Evolutionary conservation across 306 rosid genomes (phyloP), one percentile per base, ranked within the genome.

Genomic region (Vigna angularis): DNA sequence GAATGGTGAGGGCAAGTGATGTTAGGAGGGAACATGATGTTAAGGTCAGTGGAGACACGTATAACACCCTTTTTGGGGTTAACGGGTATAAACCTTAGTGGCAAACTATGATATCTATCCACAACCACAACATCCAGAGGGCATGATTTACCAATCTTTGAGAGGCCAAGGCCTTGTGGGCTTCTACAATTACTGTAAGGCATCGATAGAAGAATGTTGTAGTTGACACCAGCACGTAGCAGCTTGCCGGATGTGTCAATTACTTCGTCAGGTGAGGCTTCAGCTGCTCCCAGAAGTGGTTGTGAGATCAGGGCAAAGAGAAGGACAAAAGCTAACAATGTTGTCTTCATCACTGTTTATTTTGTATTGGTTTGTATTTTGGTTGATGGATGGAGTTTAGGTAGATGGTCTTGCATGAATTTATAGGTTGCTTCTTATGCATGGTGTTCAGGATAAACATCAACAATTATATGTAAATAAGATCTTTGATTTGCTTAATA

Each of bases 121-220:
- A 82, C 87, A 4, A 34, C 83, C 62, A 74, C 82, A 0, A 89
- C 85, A 20, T 86, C 85, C 14, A 78, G 85, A 6, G 90, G 87
- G 57, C 90, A 87, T 7, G 44, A 30, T 30, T 73, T 38, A 1
- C 84, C 80, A 4, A 66, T 50, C 38, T 44, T 47, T 17, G 81
- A 62, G 4, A 84, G 86, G 5, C 66, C 78, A 14, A 90, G 71
- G 3, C 87, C 89, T 2, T 83, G 82, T 0, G 86, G 83, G 7
- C 30, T 58, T 36, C 30, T 38, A 40, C 45, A 22, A 8, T 22
- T 28, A 4, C 84, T 71, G 42, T 52, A 66, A 9, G 74, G 64
- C 20, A 58, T 47, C 4, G 44, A 69, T 78, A 81, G 84, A 44
- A 79, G 36, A 47, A 89, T 72, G 24, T 61, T 45, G 66, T 87